A percentile compares a stretch with the other conserved stretches of the same genome.
These are phyloP conservation scores for Raphanus raphanistrum DNA, from an alignment of 345 rosid genomes.

Conservation along the genomic window DNA sequence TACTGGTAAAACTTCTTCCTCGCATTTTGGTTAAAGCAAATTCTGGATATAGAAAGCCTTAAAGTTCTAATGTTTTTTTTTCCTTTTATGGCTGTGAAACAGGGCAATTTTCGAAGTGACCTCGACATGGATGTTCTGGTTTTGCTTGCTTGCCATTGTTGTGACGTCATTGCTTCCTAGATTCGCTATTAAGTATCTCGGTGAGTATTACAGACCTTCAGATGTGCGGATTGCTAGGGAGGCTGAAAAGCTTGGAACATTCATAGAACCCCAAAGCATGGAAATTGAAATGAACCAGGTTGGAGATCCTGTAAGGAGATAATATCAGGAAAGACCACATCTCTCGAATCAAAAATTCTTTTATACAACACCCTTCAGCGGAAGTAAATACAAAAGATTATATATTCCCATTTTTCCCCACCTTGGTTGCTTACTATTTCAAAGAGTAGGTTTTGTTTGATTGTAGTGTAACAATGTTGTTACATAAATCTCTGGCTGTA, in stretches of 20 bases:
- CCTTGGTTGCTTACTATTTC: constrained; percentile 38
- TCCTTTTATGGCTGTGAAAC: constrained; percentile 23
- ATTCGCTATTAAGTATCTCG: constrained; percentile 60
- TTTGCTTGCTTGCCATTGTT: constrained; percentile 70
- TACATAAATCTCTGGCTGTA: constrained; percentile 35
- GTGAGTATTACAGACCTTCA: constrained; percentile 61
- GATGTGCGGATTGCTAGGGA: constrained; percentile 85
- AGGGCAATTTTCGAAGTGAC: constrained; percentile 85
- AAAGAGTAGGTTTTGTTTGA: constrained; percentile 46
- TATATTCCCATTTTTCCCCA: constrained; percentile 12
- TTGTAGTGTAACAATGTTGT: constrained; percentile 28
- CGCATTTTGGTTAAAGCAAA: no score
- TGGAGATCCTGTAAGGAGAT: constrained; percentile 45
- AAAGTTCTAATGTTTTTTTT: background rate
- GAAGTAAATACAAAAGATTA: constrained; percentile 32
- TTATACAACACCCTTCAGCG: constrained; percentile 27
- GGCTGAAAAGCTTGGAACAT: constrained; percentile 59
- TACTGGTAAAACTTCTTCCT: constrained; percentile 62
- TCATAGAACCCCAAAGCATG: constrained; percentile 37
- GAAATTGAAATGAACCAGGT: constrained; percentile 74
- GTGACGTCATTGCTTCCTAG: constrained; percentile 69
- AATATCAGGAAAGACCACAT: constrained; percentile 15
- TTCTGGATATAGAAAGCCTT: background rate
- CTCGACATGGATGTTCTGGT: constrained; percentile 65
- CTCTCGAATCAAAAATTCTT: constrained; percentile 26